Evolutionary conservation across 2,329 filamentous ascomycete species (phyloP).

Genomic region (Hypomyces rosellus): DNA sequence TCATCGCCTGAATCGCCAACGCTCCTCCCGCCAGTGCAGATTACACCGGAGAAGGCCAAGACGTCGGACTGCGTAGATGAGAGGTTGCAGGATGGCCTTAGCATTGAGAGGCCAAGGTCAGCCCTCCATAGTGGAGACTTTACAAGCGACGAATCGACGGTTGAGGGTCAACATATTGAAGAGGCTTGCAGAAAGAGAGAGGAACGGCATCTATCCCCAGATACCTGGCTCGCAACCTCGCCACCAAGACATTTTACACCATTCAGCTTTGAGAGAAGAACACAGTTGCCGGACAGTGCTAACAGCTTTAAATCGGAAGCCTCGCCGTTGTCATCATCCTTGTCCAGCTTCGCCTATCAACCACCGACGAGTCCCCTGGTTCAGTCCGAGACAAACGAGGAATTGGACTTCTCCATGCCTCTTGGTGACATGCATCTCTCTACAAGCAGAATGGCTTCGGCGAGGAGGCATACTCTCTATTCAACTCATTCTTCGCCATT

Average conservation of each 20-base stretch:
- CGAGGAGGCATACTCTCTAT: slow-evolving; percentile 65
- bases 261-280: slow-evolving; percentile 36
- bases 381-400: slow-evolving; percentile 79
- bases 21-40: slow-evolving; percentile 41
- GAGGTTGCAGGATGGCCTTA: slow-evolving; percentile 47
- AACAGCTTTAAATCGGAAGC: slow-evolving; percentile 39
- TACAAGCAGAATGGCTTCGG: slow-evolving; percentile 29
- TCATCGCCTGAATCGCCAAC: slow-evolving; percentile 31
- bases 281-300: slow-evolving; percentile 23
- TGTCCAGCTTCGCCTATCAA: slow-evolving; percentile 76
- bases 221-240: slow-evolving; percentile 49
- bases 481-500: slow-evolving; percentile 48
- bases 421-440: slow-evolving; percentile 46
- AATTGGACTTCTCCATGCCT: slow-evolving; percentile 52
- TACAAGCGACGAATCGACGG: slow-evolving; percentile 33
- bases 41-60: slow-evolving; percentile 40
- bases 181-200: slow-evolving; percentile 1
- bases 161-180: slow-evolving; percentile 11
- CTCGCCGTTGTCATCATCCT: slow-evolving; percentile 63
- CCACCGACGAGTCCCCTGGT: slow-evolving; percentile 89
- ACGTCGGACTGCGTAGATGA: slow-evolving; percentile 27
- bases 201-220: slow-evolving; percentile 16
- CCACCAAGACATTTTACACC: slow-evolving; percentile 47
- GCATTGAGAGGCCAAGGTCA: slow-evolving; percentile 78
- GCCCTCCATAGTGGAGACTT: slow-evolving; percentile 64